phyloP scores from a whole-genome alignment of 73 alveolate species.

The Paramecium primaurelia region DNA sequence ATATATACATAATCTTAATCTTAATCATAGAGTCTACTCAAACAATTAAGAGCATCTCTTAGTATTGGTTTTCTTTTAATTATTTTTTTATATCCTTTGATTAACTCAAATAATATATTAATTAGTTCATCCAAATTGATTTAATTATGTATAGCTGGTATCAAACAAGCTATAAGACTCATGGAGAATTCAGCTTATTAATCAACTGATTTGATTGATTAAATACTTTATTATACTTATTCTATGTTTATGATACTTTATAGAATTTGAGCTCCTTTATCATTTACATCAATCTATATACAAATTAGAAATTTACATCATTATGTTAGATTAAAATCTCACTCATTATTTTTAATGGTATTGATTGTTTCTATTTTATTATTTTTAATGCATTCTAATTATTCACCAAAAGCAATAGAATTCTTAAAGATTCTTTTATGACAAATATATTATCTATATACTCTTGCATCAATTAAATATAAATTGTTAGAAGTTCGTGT shows the following conservation, averaged over 20 bases:
- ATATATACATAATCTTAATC: neutral
- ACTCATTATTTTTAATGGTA: neutral
- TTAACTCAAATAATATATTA: neutral
- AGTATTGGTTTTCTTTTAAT: neutral
- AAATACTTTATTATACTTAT: neutral
- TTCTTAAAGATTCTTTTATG: neutral
- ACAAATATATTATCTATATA: neutral
- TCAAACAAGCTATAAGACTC: neutral
- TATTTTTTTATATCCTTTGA: neutral
- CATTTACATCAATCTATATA: neutral
- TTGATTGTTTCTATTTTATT: neutral
- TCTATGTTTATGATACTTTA: neutral
- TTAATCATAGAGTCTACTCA: neutral
- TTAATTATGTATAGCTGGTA: slow-evolving; percentile 5
- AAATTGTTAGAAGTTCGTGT: neutral
- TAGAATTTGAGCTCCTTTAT: neutral
- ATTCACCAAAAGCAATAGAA: neutral
- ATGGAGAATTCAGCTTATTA: neutral
- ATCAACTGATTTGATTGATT: neutral
- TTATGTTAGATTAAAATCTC: neutral
- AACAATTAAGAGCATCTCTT: slow-evolving; percentile 12
- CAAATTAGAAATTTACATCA: neutral
- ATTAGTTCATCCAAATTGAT: neutral
- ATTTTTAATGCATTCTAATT: neutral
- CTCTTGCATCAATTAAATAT: neutral